Evolutionary conservation across 441 rosid species (phyloP), one percentile per base, ranked within the genome.

Genomic region (Bocquillonia castaneifolia): DNA sequence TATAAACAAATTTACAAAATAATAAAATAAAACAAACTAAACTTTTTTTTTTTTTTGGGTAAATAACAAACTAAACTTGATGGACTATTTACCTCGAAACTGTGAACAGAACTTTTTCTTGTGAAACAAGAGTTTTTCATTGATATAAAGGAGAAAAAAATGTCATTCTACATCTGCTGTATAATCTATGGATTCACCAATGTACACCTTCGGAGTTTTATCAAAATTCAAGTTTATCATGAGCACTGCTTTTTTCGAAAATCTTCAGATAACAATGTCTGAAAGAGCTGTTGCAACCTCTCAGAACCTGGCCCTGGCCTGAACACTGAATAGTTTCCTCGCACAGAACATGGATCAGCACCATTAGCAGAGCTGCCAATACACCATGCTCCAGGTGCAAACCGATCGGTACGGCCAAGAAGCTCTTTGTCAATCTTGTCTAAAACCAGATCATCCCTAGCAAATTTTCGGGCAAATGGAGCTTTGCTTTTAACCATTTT

Each of bases 361-460:
- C 82, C 92, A n/a, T 64, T 82, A 34, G 51, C 82, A 8, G 83
- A 79, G 74, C 86, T 83, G 71, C 98, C 97, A 4, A 79, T 58
- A 60, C 98, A 93, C 98, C 98, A 93, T n/a, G 90, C 96, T 39
- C 98, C 98, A 0, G 82, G 85, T 18, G 91, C 76, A 69, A 91
- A 93, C 72, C 93, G 73, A 63, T 67, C 70, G 2, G 85, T 82
- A 22, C 97, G 86, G 37, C 85, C 84, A 6, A 93, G 75, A 51
- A 91, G 81, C 78, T 93, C 96, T 72, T 77, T 81, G 63, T 93
- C 99, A 10, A 93, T 91, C 86, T 85, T 89, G 83, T 91, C 93
- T 34, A 91, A 77, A 63, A 86, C 90, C 0, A 85, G 92, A 72
- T 88, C 93, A 63, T 91, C 80, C 75, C 74, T 89, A 18, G 82